Conservation (phyloP, 768 basidiomycete genomes). For the Lactarius quietus region DNA sequence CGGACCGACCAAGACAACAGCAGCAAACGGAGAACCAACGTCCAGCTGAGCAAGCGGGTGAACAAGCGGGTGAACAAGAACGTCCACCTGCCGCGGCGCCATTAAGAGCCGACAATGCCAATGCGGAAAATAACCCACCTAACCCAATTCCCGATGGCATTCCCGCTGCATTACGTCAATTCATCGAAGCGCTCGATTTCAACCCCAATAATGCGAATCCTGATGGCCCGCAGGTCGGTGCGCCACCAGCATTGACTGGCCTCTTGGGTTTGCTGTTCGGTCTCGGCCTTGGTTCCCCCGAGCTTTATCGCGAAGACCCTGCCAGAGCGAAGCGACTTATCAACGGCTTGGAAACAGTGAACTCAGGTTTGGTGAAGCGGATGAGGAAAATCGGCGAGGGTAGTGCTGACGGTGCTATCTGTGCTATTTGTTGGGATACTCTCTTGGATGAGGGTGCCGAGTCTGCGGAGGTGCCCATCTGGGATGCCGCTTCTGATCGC, state of each 20-base stretch:
- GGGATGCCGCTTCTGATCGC: conserved; percentile 11
- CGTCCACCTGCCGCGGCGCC: background rate
- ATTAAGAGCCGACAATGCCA: background rate
- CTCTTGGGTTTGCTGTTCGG: conserved; percentile 20
- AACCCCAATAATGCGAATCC: background rate
- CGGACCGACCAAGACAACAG: conserved; percentile 9
- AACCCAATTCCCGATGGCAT: conserved; percentile 1
- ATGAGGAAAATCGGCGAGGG: conserved; percentile 50
- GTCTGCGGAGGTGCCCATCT: background rate
- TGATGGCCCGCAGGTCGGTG: conserved; percentile 11
- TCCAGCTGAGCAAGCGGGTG: background rate
- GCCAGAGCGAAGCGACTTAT: conserved; percentile 63
- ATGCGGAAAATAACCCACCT: conserved; percentile 4
- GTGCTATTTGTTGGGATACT: conserved; percentile 79
- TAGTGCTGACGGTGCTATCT: conserved; percentile 42
- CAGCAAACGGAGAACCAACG: conserved; percentile 5
- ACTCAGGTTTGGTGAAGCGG: conserved; percentile 60
- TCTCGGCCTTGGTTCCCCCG: conserved; percentile 23
- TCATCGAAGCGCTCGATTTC: conserved; percentile 16
- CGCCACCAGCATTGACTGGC: conserved; percentile 18
- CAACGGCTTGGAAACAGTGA: conserved; percentile 61
- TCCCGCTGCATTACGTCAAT: conserved; percentile 15
- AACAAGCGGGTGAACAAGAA: background rate
- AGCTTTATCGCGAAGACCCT: conserved; percentile 54
- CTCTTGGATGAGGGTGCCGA: conserved; percentile 35